Percentiles rank a stretch among this genome's conserved stretches.
Evolutionary conservation across 345 rosid genomes (phyloP).

Genomic region (Arabis hirsuta): DNA sequence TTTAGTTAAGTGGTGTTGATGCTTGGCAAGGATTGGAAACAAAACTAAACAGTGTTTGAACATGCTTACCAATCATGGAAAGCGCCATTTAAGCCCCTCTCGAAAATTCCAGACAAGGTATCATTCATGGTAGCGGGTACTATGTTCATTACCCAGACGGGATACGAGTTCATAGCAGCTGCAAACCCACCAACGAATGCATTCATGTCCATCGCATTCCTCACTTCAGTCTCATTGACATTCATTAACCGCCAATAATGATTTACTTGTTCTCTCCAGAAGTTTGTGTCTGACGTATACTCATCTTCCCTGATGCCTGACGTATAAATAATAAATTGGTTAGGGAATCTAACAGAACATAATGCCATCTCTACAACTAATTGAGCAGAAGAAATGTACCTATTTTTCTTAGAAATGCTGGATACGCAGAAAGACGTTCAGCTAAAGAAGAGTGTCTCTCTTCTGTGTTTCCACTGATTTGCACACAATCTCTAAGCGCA

Average conservation of each 20-base stretch:
- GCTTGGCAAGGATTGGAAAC: slow-evolving; percentile 17
- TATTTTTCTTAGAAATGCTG: slow-evolving; percentile 55
- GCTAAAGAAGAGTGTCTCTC: slow-evolving; percentile 66
- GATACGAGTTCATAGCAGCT: slow-evolving; percentile 61
- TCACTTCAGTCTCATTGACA: slow-evolving; percentile 52
- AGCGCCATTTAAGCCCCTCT: slow-evolving; percentile 75
- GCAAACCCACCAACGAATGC: slow-evolving; percentile 85
- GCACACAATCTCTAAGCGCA: slow-evolving; percentile 68
- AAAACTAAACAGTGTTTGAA: background rate
- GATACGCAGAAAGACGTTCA: slow-evolving; percentile 68
- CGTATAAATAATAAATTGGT: too few species aligned
- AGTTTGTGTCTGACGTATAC: slow-evolving; percentile 56
- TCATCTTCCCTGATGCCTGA: slow-evolving; percentile 73
- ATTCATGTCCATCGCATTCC: slow-evolving; percentile 94
- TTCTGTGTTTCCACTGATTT: slow-evolving; percentile 40
- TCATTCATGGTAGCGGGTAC: slow-evolving; percentile 73
- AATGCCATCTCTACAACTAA: slow-evolving; percentile 1
- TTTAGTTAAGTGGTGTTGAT: background rate
- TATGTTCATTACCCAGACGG: slow-evolving; percentile 94
- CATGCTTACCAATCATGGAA: slow-evolving; percentile 89
- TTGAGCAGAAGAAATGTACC: slow-evolving; percentile 49
- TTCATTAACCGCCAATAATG: slow-evolving; percentile 76
- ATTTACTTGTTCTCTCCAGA: slow-evolving; percentile 77
- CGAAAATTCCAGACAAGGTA: slow-evolving; percentile 74
- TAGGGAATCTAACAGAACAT: slow-evolving; percentile 8